A percentile compares a stretch with the other conserved stretches of the same genome.
Conservation (phyloP, 306 rosid species). For the Sphenostylis stenocarpa region DNA sequence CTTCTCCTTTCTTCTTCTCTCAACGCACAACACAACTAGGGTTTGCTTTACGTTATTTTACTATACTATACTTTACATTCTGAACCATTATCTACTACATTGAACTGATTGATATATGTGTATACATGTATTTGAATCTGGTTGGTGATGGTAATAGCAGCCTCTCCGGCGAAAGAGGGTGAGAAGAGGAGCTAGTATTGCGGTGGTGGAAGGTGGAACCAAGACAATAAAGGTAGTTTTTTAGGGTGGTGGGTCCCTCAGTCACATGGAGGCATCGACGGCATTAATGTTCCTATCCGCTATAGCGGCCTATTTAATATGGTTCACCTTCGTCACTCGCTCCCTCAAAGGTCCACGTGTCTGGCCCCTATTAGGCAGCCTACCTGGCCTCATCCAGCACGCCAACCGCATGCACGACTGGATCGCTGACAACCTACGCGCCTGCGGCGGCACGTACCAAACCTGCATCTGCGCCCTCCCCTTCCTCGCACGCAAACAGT, state of each 20-base stretch:
- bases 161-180: constrained; percentile 14
- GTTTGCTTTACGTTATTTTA: no score
- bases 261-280: constrained; percentile 61
- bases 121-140: neutral
- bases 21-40: no score
- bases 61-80: no score
- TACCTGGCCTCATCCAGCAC: constrained; percentile 72
- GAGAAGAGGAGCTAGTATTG: neutral
- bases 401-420: constrained; percentile 85
- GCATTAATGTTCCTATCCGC: constrained; percentile 53
- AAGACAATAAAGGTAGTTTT: neutral
- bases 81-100: neutral
- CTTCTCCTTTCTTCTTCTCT: no score
- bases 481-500: constrained; percentile 63
- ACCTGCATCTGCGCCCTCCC: constrained; percentile 75
- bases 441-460: constrained; percentile 89
- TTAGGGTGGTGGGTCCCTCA: constrained; percentile 5
- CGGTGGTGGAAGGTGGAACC: constrained; percentile 17
- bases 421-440: constrained; percentile 78
- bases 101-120: neutral
- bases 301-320: constrained; percentile 56
- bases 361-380: constrained; percentile 87
- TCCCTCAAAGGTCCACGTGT: constrained; percentile 80
- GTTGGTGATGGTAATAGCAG: neutral
- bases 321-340: constrained; percentile 58